A percentile compares a stretch with the other conserved stretches of the same genome.
Evolutionary conservation across 169 alveolate species (phyloP).

Genomic region (Eimeria tenella): DNA sequence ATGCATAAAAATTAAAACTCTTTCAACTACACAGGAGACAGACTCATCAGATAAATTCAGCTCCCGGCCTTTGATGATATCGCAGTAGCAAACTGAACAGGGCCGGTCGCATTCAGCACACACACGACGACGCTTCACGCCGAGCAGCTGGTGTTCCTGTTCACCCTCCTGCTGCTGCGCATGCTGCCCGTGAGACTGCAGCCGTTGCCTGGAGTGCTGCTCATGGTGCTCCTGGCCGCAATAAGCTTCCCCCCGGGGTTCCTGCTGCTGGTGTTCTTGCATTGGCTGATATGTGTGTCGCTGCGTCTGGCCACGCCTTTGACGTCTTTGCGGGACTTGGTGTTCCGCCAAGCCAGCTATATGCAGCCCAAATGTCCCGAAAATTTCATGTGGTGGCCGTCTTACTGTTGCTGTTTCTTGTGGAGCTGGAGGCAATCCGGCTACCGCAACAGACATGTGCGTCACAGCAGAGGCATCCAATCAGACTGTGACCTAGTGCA

Average conservation of each 20-base stretch:
- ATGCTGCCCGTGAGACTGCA: background rate
- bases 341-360: background rate
- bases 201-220: slow-evolving; percentile 14
- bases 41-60: slow-evolving; percentile 32
- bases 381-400: background rate
- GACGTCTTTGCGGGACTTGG: background rate
- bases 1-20: slow-evolving; percentile 70
- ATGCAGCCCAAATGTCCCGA: background rate
- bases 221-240: slow-evolving; percentile 4
- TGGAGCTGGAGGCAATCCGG: background rate
- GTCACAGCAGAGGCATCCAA: too few relatives aligned
- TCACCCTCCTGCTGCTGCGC: background rate
- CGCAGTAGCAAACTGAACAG: slow-evolving; percentile 72
- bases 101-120: slow-evolving; percentile 76
- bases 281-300: background rate
- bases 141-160: background rate
- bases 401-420: background rate
- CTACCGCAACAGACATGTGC: background rate
- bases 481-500: too few relatives aligned
- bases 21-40: slow-evolving; percentile 28
- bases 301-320: background rate
- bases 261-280: slow-evolving; percentile 29
- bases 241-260: background rate
- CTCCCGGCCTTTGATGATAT: slow-evolving; percentile 19
- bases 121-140: slow-evolving; percentile 48